Percentiles rank a stretch among this genome's conserved stretches.
Evolutionary conservation across 2,329 filamentous ascomycete genomes (phyloP).

Genomic region (Ramularia endophylla): DNA sequence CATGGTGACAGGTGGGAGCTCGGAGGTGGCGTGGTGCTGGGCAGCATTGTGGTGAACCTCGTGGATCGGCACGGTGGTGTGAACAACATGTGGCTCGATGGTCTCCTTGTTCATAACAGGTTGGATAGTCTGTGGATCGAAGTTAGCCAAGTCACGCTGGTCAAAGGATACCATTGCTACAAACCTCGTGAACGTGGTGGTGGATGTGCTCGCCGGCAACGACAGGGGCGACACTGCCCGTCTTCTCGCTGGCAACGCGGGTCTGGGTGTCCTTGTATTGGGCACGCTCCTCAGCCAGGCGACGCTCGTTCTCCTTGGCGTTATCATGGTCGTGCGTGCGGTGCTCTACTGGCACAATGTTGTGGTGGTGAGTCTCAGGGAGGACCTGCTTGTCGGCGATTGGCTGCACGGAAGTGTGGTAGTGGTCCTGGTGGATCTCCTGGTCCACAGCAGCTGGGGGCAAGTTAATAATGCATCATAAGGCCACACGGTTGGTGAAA

Average conservation of each 20-base stretch:
- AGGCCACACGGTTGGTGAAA: no score
- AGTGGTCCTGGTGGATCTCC: constrained; percentile 66
- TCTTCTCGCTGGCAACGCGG: constrained; percentile 41
- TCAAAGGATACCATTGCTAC: no score
- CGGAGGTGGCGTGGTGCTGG: constrained; percentile 59
- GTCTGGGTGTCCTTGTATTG: constrained; percentile 49
- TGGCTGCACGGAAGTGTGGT: constrained; percentile 65
- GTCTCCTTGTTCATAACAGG: constrained; percentile 64
- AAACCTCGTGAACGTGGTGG: no score
- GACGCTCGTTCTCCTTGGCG: constrained; percentile 40
- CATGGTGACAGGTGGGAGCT: constrained; percentile 59
- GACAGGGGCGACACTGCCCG: constrained; percentile 42
- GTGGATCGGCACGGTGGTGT: constrained; percentile 67
- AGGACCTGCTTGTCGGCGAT: constrained; percentile 50
- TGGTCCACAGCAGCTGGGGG: no score
- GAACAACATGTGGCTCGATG: constrained; percentile 59
- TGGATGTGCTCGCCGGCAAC: constrained; percentile 59
- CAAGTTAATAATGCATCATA: no score
- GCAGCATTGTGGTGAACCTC: constrained; percentile 64
- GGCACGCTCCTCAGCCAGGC: constrained; percentile 48
- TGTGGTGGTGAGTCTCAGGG: constrained; percentile 59
- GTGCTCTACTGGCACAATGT: constrained; percentile 54
- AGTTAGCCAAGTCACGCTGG: no score
- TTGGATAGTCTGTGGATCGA: constrained; percentile 51
- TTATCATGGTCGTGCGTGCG: constrained; percentile 58